Base-by-base conservation (phyloP, 768 basidiomycete genomes). In the Gloeopeniophorella convolvens region DNA sequence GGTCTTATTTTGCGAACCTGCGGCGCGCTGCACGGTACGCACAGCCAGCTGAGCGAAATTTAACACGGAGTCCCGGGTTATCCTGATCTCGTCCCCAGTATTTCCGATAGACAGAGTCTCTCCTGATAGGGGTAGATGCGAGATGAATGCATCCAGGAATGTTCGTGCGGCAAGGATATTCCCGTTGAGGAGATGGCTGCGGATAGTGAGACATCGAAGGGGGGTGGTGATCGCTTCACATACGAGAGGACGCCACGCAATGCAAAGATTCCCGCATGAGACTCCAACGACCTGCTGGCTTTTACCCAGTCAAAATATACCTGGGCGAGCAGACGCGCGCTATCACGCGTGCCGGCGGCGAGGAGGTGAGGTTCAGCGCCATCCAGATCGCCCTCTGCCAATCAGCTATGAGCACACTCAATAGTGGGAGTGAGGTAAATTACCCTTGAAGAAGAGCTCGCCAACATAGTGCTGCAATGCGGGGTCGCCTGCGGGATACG, bases 31-130 rank as follows among this genome's bases (percentile, higher is more conserved):
- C 57, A 89, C 90, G n/a, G 85, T 85, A 45, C 85, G 65, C 10
- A 97, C 79, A 0, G 88, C 90, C 46, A 98, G 77, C 61, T 99
- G 96, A 2, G 85, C 73, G 66, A 95, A 97, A 63, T 96, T 99
- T 51, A 96, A 71, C 5, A 82, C 71, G 0, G 78, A 68, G 55
- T 94, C 87, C 23, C 76, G 77, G 4, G 90, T 93, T 47, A 91
- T 71, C 12, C 78, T 65, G 3, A 96, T 73, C 60, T 93, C 88
- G 49, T 61, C 9, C 68, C 59, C 21, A 69, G 67, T 54, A 74
- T 65, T 41, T 72, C 60, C 33, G 76, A 72, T 6, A 60, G 59
- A 50, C 73, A 54, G 33, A 68, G 63, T 10, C 7, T 75, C 71
- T 47, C 76, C 64, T 15, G 72, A 66, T 16, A 73, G 62, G 39